Base-by-base conservation (phyloP, 1,139 yeast species). In the Candida labiduridarum region DNA sequence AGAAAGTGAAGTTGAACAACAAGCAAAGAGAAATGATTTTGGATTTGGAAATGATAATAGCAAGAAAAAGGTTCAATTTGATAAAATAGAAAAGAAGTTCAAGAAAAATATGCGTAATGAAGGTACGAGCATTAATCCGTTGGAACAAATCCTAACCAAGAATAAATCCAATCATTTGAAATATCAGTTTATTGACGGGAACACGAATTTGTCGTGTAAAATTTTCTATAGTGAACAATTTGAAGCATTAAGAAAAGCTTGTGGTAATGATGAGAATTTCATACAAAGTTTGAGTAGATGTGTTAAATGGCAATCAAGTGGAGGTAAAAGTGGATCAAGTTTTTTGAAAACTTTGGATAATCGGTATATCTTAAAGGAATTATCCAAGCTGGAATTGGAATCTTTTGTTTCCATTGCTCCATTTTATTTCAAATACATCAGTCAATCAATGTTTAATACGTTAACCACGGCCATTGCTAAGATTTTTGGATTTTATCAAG, bases 331-430 rank as follows among this genome's bases (percentile, higher is more conserved):
- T 66, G 98, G 98, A 0, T 89, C 97, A 2, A 90, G 91, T 16
- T 95, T 95, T 67, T 74, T 95, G 67, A 95, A 94, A 63, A 95
- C 99, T 0, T 62, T 89, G 47, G 99, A 95, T 68, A 90, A 92
- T 62, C 72, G 98, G 52, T 84, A 92, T 57, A 89, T 95, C 49
- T 85, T 95, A 42, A 95, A 95, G 65, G 97, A 94, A 62, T 74
- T 95, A 50, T 85, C 96, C 3, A 89, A 88, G 59, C 78, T 88
- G 1, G 99, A 95, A 68, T 74, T 94, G 50, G 99, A 94, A 58
- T 91, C 97, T 18, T 94, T 95, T 73, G 89, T 92, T 31, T 88
- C 88, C 50, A 91, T 95, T 72, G 98, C 99, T 0, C 98, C 99
- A 10, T 89, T 92, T 56, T 95, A 95, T 67, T 94, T 95, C 74